These are phyloP conservation scores for Pythium volutum DNA, from an alignment of 352 stramenopile species.

Conservation along the genomic window DNA sequence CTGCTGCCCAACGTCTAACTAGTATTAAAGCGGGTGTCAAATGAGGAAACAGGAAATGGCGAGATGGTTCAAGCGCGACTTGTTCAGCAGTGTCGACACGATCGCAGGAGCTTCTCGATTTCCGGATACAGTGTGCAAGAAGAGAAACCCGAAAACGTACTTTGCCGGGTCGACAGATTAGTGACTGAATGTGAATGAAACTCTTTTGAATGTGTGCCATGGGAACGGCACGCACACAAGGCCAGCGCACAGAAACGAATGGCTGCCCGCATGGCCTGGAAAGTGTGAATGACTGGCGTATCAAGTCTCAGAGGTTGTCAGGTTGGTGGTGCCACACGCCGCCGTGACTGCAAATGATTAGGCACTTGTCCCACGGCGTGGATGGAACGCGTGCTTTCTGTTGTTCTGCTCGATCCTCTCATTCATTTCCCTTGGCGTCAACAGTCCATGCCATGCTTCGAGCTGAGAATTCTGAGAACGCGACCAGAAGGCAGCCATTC, in stretches of 20 bases:
- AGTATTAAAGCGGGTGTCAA: too few species aligned
- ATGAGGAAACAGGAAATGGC: too few species aligned
- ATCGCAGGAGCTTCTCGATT: too few species aligned
- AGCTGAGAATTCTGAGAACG: conserved; percentile 6
- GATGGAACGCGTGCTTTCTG: too few species aligned
- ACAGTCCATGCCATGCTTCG: neutral
- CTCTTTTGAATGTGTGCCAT: neutral
- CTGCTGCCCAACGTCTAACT: too few species aligned
- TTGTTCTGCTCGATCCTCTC: too few species aligned
- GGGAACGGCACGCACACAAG: neutral
- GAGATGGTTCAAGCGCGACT: too few species aligned
- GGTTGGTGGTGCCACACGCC: conserved; percentile 8
- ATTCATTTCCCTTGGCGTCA: too few species aligned
- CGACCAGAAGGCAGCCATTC: neutral
- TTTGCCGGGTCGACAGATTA: neutral
- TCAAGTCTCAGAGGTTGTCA: conserved; percentile 25
- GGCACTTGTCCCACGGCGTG: conserved; percentile 9
- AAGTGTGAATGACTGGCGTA: neutral
- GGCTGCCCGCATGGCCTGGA: too few species aligned
- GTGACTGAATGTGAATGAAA: neutral
- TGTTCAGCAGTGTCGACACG: too few species aligned
- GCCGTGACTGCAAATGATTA: neutral
- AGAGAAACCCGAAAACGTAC: neutral
- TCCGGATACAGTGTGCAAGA: too few species aligned
- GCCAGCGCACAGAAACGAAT: too few species aligned